These are phyloP conservation scores for Elsinoe fawcettii DNA, from an alignment of 2,329 filamentous ascomycete genomes.

Conservation along the genomic window DNA sequence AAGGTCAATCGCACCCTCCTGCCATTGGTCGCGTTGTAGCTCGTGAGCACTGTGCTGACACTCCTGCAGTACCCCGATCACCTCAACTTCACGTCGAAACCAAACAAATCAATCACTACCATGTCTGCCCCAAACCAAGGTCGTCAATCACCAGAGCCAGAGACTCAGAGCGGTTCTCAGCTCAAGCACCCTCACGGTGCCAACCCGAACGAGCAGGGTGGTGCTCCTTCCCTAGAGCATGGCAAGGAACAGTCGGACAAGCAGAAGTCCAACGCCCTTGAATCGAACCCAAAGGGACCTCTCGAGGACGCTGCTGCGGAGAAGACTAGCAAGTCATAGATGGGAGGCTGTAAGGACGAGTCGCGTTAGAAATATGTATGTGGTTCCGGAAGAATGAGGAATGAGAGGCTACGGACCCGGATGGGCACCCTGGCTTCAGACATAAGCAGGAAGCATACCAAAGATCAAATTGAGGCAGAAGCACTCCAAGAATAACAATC, in stretches of 20 bases:
- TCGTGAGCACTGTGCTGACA: neutral
- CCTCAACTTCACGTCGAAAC: neutral
- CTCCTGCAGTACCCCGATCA: neutral
- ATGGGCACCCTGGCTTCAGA: no score
- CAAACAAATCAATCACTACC: constrained; percentile 26
- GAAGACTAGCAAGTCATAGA: constrained; percentile 50
- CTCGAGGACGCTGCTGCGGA: constrained; percentile 54
- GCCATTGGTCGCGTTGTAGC: neutral
- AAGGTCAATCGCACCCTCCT: neutral
- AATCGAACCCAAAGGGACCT: constrained; percentile 58
- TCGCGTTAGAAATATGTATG: no score
- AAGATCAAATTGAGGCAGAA: no score
- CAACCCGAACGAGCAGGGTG: constrained; percentile 49
- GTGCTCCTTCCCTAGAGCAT: constrained; percentile 32
- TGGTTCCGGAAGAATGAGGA: no score
- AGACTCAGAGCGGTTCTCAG: constrained; percentile 59
- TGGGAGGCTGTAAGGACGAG: no score
- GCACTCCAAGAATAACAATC: no score
- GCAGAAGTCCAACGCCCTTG: constrained; percentile 44
- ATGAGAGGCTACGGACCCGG: no score
- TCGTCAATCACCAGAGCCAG: constrained; percentile 70
- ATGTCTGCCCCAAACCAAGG: constrained; percentile 62
- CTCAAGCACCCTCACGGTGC: constrained; percentile 48
- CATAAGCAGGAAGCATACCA: no score
- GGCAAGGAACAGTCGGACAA: constrained; percentile 47